Conservation (phyloP, 108 stramenopile genomes). For the Mediolabrus comicus region DNA sequence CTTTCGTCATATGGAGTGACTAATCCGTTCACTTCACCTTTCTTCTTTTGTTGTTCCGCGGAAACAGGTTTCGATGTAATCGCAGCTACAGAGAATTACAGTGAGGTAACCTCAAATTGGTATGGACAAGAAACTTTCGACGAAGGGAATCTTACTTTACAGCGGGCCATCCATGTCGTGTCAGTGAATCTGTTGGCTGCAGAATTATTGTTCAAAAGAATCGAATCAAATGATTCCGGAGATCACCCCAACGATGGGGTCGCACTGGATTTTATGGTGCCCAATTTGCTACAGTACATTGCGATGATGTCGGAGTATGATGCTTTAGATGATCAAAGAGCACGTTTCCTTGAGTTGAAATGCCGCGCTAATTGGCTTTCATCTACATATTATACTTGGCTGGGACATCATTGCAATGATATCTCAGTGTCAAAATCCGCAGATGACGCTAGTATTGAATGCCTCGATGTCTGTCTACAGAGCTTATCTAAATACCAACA, state of each 20-base stretch:
- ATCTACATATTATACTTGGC: constrained; percentile 64
- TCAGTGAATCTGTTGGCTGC: constrained; percentile 71
- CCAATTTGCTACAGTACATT: constrained; percentile 49
- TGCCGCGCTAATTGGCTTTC: constrained; percentile 71
- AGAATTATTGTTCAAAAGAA: constrained; percentile 68
- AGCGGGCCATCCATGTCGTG: constrained; percentile 39
- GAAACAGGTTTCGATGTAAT: constrained; percentile 34
- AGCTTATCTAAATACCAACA: constrained; percentile 19
- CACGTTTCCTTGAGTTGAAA: constrained; percentile 32
- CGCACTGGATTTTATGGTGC: constrained; percentile 49
- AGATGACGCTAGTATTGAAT: constrained; percentile 53
- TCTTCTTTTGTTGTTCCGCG: neutral
- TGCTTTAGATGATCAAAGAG: neutral
- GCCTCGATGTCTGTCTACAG: constrained; percentile 51
- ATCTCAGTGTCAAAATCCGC: constrained; percentile 53
- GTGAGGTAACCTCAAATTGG: constrained; percentile 10
- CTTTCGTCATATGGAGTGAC: no score
- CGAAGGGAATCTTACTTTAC: neutral
- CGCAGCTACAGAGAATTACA: neutral
- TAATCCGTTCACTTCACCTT: no score
- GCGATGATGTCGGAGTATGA: constrained; percentile 12
- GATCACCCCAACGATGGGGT: constrained; percentile 58
- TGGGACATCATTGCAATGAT: constrained; percentile 48
- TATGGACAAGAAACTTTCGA: constrained; percentile 10
- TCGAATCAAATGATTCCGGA: constrained; percentile 47